Evolutionary conservation across 2,329 filamentous ascomycete genomes (phyloP).

Genomic region (Aspergillus eucalypticola): DNA sequence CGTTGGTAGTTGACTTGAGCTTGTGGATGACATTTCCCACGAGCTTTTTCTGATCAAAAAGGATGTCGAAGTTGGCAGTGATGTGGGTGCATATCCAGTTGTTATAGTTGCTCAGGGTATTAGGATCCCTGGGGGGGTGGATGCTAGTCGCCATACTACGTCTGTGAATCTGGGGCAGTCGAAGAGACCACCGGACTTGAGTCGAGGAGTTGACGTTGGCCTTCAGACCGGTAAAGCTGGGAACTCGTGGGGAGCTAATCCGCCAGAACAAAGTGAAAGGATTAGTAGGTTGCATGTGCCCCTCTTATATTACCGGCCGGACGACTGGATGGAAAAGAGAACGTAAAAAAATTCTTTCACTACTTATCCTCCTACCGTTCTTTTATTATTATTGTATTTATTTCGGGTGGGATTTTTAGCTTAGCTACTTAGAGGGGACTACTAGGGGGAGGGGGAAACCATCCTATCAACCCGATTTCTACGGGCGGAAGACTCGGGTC

Average conservation of each 20-base stretch:
- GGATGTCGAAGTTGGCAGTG: slow-evolving; percentile 74
- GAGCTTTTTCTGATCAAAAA: slow-evolving; percentile 78
- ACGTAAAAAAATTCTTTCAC: not conserved
- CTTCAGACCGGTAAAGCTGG: slow-evolving; percentile 3
- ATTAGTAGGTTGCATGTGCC: slow-evolving; percentile 4
- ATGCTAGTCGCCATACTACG: slow-evolving; percentile 44
- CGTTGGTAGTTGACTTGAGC: slow-evolving; percentile 74
- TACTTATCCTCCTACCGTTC: not conserved
- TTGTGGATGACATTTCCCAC: slow-evolving; percentile 74
- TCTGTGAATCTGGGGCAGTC: slow-evolving; percentile 16
- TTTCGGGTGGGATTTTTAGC: not conserved
- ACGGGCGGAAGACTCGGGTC: not conserved
- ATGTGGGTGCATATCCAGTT: slow-evolving; percentile 84
- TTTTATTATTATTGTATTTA: not conserved
- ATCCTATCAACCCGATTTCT: not conserved
- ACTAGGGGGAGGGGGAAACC: not conserved
- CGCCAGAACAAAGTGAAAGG: slow-evolving; percentile 6
- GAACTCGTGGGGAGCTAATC: slow-evolving; percentile 6
- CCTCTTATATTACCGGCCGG: not conserved
- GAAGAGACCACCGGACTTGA: slow-evolving; percentile 10
- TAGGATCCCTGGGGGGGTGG: slow-evolving; percentile 69
- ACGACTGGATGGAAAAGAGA: not conserved
- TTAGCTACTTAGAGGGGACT: not conserved
- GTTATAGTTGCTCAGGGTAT: slow-evolving; percentile 89
- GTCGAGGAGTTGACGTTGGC: not conserved